Evolutionary conservation across 345 rosid species (phyloP), one percentile per base, ranked within the genome.

Genomic region (Odontarrhena argentea): DNA sequence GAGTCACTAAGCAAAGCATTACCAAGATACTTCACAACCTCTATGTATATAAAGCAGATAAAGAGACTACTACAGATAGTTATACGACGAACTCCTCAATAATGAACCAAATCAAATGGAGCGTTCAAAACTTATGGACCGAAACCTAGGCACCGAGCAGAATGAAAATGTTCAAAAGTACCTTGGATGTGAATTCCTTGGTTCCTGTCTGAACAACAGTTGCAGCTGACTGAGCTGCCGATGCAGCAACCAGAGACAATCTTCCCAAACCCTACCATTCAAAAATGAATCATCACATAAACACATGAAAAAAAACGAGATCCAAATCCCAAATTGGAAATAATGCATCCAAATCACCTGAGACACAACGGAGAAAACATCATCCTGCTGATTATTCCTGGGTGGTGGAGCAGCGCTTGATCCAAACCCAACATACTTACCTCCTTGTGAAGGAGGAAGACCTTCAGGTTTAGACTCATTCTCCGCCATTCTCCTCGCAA

Each of bases 371-470:
- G 91, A 86, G 44, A 88, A 72, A 48, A 88, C 91, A 44, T 91
- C 97, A 34, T 78, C 93, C 28, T 87, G 88, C 4, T 84, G 65
- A 76, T 78, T 83, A 73, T 76, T 73, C 50, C 70, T 69, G 71
- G 76, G 75, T 9, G 84, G 40, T 48, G 84, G 83, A 46, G 82
- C 65, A 8, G 96, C 85, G 66, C 84, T 80, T 10, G 97, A 94
- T 68, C 99, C 99, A 45, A 91, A 94, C 26, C 99, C 99, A 0
- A 91, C 96, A 71, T 88, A 91, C 78, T 88, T 94, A 18, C 99
- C 99, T 0, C 97, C 97, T 65, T 85, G 91, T 1, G 99, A 88
- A 1, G 99, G 99, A 3, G 97, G 96, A 34, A 94, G 14, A 1
- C 93, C 99, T 13, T 91, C 97, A 1, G 99, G 97, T 68, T 83